Base-by-base conservation (phyloP, 2,329 filamentous ascomycete genomes). In the Monilinia vaccinii-corymbosi region DNA sequence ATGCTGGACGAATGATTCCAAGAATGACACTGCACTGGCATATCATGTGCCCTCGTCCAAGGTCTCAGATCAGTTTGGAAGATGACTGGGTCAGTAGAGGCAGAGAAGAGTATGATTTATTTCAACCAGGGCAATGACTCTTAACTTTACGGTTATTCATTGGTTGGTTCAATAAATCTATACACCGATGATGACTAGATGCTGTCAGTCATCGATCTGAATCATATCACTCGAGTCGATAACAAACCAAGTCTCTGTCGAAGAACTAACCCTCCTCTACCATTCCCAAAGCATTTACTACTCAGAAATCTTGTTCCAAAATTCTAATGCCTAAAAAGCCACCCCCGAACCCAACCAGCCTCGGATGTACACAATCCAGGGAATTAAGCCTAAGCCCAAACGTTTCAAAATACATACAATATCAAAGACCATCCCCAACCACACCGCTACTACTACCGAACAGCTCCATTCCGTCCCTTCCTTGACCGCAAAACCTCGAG, bases 71-170 rank as follows among this genome's bases (percentile, higher is more conserved):
- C 14, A 55, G 38, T 44, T 55, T 32, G 38, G 45, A 38, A 48
- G 38, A 46, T 21, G n/a, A 47, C 18, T 42, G 51, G 36, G 23
- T 28, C 11, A 56, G 56, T 28, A 56, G n/a, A 13, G 57, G 51
- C 13, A 42, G 57, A 55, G 16, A 58, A 47, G 28, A 58, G 34
- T n/a, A n/a, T 28, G 56, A 53, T 46, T 28, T 58, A 38, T 58
- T 58, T 28, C 76, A 76, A 23, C 10, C 7, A 9, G 42, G 4
- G 42, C 13, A 14, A 45, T 45, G 42, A 25, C 21, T 25, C 21
- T 45, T 21, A 45, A 25, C 42, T 25, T 45, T 11, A 45, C 14
- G 42, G 13, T 21, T 45, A 13, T 14, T 45, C 5, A 6, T 23
- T 23, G 42, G 16, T 25, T 25, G 42, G 21, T 14, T 6, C 4